phyloP scores from a whole-genome alignment of 192 early-diverging fungal species.

The Dissophora globulifera region DNA sequence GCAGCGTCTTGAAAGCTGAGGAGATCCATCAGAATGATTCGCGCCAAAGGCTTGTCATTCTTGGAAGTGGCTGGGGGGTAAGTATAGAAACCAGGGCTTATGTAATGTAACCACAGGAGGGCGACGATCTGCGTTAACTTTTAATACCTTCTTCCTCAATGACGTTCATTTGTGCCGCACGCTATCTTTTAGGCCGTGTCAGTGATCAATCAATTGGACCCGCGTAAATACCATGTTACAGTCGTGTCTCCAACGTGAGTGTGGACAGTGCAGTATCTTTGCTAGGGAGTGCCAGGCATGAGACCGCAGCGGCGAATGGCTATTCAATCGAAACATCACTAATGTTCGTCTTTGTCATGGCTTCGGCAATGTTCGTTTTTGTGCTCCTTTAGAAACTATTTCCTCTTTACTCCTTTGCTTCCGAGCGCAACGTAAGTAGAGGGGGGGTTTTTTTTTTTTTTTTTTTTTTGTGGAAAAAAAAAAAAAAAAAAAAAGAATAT shows the following conservation, averaged over 20 bases:
- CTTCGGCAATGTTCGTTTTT: neutral
- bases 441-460: no score
- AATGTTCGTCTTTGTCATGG: no score
- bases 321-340: neutral
- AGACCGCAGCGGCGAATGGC: no score
- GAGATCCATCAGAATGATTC: conserved; percentile 50
- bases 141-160: neutral
- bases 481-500: no score
- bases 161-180: no score
- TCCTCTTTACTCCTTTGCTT: conserved; percentile 64
- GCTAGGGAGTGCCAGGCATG: no score
- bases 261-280: no score
- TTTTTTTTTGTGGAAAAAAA: no score
- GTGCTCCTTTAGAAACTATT: conserved; percentile 57
- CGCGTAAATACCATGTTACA: conserved; percentile 65
- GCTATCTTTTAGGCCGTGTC: conserved; percentile 54
- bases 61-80: conserved; percentile 69
- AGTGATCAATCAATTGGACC: conserved; percentile 62
- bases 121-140: neutral
- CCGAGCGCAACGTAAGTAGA: conserved; percentile 60
- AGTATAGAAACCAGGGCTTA: conserved; percentile 21
- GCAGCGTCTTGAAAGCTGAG: conserved; percentile 53
- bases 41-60: conserved; percentile 60
- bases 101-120: no score
- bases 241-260: conserved; percentile 59